Conservation (phyloP, 2,329 filamentous ascomycete species). For the Stenocarpella maydis region DNA sequence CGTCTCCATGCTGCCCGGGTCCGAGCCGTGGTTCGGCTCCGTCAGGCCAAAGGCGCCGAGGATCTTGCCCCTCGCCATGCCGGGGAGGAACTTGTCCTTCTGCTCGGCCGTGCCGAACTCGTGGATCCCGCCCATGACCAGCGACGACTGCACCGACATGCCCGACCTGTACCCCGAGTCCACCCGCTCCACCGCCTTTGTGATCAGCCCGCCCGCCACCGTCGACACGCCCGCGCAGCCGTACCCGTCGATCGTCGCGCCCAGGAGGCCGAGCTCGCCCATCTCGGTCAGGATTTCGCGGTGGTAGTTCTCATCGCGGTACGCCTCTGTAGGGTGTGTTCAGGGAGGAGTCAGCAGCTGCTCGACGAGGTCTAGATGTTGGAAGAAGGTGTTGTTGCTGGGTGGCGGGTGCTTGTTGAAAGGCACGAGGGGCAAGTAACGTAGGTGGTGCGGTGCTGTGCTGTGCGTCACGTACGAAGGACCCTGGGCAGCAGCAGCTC, state of each 20-base stretch:
- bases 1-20: slow-evolving; percentile 87
- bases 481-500: slow-evolving; percentile 86
- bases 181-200: slow-evolving; percentile 84
- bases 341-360: slow-evolving; percentile 1
- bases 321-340: slow-evolving; percentile 44
- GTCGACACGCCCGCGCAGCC: slow-evolving; percentile 84
- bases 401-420: background rate
- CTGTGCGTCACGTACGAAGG: slow-evolving; percentile 82
- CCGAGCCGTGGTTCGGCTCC: slow-evolving; percentile 87
- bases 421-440: background rate
- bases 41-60: slow-evolving; percentile 86
- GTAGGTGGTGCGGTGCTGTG: slow-evolving; percentile 33
- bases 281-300: slow-evolving; percentile 82
- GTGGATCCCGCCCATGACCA: slow-evolving; percentile 86
- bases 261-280: slow-evolving; percentile 83
- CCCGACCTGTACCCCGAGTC: slow-evolving; percentile 87
- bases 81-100: slow-evolving; percentile 80
- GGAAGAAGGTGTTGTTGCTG: background rate
- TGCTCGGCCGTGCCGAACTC: slow-evolving; percentile 82
- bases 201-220: slow-evolving; percentile 84
- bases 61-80: slow-evolving; percentile 78
- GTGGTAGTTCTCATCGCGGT: slow-evolving; percentile 84
- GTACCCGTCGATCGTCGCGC: slow-evolving; percentile 83
- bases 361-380: background rate
- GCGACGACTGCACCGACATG: slow-evolving; percentile 87